These are phyloP conservation scores for Candida easanensis DNA, from an alignment of 805 yeast species.

Conservation along the genomic window DNA sequence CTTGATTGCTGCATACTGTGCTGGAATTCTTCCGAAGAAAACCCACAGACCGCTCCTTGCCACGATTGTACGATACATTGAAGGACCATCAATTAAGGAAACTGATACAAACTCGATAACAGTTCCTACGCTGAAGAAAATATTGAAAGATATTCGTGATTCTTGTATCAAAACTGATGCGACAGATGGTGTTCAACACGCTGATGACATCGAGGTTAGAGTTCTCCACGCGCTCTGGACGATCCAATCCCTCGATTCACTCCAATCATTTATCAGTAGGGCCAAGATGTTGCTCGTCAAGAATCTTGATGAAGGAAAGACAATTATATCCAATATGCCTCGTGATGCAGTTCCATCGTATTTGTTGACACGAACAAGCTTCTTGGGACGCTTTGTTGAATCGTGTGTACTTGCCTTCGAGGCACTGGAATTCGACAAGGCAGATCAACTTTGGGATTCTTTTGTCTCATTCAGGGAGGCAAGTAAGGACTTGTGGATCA, in stretches of 20 bases:
- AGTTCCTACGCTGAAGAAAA: slow-evolving; percentile 34
- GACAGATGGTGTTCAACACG: slow-evolving; percentile 22
- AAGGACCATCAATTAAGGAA: slow-evolving; percentile 30
- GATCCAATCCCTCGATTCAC: slow-evolving; percentile 45
- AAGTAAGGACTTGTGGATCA: slow-evolving; percentile 27
- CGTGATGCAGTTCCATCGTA: slow-evolving; percentile 17
- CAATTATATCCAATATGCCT: slow-evolving; percentile 16
- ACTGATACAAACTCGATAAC: slow-evolving; percentile 23
- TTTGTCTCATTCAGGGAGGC: slow-evolving; percentile 36
- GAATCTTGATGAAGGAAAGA: slow-evolving; percentile 33
- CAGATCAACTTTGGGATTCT: slow-evolving; percentile 39
- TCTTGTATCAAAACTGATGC: slow-evolving; percentile 22
- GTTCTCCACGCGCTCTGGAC: slow-evolving; percentile 43
- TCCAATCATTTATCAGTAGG: slow-evolving; percentile 38
- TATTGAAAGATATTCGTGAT: slow-evolving; percentile 25
- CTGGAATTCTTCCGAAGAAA: slow-evolving; percentile 36
- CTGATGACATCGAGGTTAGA: slow-evolving; percentile 30
- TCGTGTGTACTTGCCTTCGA: slow-evolving; percentile 39
- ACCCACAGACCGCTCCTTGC: slow-evolving; percentile 39
- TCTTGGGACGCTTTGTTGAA: slow-evolving; percentile 45
- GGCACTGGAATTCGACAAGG: slow-evolving; percentile 46
- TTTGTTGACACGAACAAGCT: slow-evolving; percentile 36
- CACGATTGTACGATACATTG: slow-evolving; percentile 42
- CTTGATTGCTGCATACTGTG: slow-evolving; percentile 46
- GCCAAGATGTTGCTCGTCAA: slow-evolving; percentile 34